These are phyloP conservation scores for Arthrocladium fulminans DNA, from an alignment of 2,329 filamentous ascomycete species.

Conservation along the genomic window DNA sequence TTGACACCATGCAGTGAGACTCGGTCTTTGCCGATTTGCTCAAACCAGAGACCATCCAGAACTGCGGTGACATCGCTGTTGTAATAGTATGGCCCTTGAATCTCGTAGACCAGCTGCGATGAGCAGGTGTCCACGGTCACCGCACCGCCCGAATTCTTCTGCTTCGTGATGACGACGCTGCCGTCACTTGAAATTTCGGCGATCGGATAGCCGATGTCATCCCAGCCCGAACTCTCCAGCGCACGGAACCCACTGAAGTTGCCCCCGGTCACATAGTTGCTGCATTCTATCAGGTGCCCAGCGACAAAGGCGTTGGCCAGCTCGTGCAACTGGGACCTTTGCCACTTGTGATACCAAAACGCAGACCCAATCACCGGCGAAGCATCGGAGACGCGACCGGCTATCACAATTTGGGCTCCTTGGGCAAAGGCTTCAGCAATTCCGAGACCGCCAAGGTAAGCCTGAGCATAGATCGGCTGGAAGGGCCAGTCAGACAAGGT, in stretches of 20 bases:
- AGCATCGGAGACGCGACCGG: slow-evolving; percentile 39
- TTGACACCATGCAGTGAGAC: slow-evolving; percentile 40
- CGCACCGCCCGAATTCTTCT: slow-evolving; percentile 33
- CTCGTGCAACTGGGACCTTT: slow-evolving; percentile 29
- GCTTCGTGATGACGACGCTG: slow-evolving; percentile 37
- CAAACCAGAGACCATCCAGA: slow-evolving; percentile 43
- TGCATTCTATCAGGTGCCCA: slow-evolving; percentile 34
- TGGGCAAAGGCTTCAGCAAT: slow-evolving; percentile 32
- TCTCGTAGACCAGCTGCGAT: slow-evolving; percentile 47
- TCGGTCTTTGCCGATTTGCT: slow-evolving; percentile 42
- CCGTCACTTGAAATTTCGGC: slow-evolving; percentile 37
- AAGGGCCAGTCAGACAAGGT: slow-evolving; percentile 30
- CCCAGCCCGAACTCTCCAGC: slow-evolving; percentile 31
- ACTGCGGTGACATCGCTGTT: slow-evolving; percentile 50
- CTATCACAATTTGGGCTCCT: slow-evolving; percentile 39
- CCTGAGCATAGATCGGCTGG: slow-evolving; percentile 27
- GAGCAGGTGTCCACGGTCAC: slow-evolving; percentile 44
- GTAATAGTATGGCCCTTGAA: slow-evolving; percentile 49
- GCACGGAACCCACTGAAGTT: slow-evolving; percentile 38
- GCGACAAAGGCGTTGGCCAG: slow-evolving; percentile 34
- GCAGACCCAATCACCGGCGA: slow-evolving; percentile 36
- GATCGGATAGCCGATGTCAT: slow-evolving; percentile 40
- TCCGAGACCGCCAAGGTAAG: slow-evolving; percentile 32
- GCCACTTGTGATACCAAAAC: slow-evolving; percentile 38
- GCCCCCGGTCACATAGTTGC: slow-evolving; percentile 36